These are phyloP conservation scores for Microcos paniculata DNA, from an alignment of 345 rosid genomes.

Conservation along the genomic window DNA sequence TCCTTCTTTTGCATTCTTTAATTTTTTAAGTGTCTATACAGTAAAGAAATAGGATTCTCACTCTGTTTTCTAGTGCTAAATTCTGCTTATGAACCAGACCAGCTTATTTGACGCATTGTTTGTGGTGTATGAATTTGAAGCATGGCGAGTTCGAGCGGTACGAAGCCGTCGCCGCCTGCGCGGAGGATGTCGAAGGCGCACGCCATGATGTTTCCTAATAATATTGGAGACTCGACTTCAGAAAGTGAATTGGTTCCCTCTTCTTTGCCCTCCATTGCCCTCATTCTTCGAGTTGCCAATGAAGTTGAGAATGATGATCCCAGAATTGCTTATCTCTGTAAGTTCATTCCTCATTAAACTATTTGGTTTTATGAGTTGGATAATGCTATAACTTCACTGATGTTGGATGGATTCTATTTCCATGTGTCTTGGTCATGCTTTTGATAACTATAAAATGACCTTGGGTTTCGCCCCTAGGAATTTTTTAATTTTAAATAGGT, in stretches of 20 bases:
- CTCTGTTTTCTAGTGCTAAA: neutral
- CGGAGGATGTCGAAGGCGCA: constrained; percentile 50
- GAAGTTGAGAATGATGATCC: constrained; percentile 66
- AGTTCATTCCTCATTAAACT: constrained; percentile 20
- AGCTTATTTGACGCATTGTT: neutral
- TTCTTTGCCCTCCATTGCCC: constrained; percentile 66
- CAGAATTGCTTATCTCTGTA: constrained; percentile 88
- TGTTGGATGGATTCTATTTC: neutral
- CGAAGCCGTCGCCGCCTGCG: constrained; percentile 46
- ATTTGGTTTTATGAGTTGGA: neutral
- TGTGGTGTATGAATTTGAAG: neutral
- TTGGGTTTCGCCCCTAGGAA: too few species aligned
- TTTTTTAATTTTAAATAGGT: too few species aligned
- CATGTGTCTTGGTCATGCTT: too few species aligned
- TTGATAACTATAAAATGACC: too few species aligned
- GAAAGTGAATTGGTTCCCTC: constrained; percentile 94
- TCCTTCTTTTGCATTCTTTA: too few species aligned
- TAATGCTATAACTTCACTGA: neutral
- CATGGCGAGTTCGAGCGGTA: constrained; percentile 90
- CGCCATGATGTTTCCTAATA: constrained; percentile 40
- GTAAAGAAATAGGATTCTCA: neutral
- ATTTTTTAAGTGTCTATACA: neutral
- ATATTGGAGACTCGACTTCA: constrained; percentile 38
- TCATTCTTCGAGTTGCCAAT: constrained; percentile 91
- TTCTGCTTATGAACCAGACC: neutral